These are phyloP conservation scores for Ganoderma leucocontextum DNA, from an alignment of 1,284 basidiomycete genomes.

Conservation along the genomic window DNA sequence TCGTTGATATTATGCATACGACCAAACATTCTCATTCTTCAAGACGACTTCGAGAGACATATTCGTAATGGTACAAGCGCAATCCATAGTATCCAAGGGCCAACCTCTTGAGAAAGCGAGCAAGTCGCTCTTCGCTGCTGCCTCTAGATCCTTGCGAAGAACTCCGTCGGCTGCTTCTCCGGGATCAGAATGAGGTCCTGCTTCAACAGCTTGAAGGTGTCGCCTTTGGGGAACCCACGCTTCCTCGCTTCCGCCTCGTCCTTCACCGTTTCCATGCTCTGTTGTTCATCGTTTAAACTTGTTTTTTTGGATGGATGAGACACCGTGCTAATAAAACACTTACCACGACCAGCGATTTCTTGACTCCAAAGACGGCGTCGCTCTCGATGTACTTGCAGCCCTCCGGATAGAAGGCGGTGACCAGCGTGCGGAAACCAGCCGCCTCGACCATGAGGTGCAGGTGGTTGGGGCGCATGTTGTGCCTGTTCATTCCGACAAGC, in stretches of 20 bases:
- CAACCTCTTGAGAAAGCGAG: not conserved
- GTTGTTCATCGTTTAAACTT: constrained; percentile 15
- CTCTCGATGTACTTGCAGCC: constrained; percentile 72
- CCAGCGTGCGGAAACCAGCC: constrained; percentile 75
- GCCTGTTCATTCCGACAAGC: constrained; percentile 66
- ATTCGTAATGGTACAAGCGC: not conserved
- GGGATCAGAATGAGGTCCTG: constrained; percentile 70
- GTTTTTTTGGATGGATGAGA: constrained; percentile 1
- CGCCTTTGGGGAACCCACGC: constrained; percentile 68
- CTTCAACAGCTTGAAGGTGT: constrained; percentile 67
- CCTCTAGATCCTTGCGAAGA: constrained; percentile 38
- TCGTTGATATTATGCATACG: not conserved
- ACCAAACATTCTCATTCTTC: not conserved
- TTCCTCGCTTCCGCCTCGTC: constrained; percentile 62
- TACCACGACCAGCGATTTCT: constrained; percentile 65
- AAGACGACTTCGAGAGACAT: not conserved
- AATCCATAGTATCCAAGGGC: not conserved
- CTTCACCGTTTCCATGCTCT: constrained; percentile 59
- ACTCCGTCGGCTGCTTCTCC: constrained; percentile 53
- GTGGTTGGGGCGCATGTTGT: constrained; percentile 83
- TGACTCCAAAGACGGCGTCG: constrained; percentile 85
- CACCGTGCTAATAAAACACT: constrained; percentile 42
- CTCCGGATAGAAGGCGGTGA: constrained; percentile 80
- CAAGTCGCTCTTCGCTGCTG: constrained; percentile 36
- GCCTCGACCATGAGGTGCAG: constrained; percentile 79